Evolutionary conservation across 2,329 filamentous ascomycete species (phyloP).

Genomic region (Hypomyces rosellus): DNA sequence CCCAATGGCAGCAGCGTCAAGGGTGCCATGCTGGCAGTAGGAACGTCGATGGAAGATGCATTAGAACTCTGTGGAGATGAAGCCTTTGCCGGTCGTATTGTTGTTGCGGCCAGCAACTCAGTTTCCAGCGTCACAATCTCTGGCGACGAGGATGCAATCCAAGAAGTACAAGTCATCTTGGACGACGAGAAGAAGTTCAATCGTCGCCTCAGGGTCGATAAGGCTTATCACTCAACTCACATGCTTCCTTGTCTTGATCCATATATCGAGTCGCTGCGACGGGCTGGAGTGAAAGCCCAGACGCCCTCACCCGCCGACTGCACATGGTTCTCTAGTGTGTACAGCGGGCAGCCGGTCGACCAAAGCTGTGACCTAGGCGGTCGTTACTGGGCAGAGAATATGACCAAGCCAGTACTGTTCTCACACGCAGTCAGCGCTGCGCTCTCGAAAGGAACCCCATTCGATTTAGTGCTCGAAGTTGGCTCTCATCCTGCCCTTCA

Average conservation of each 20-base stretch:
- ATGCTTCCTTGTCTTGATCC: constrained; percentile 26
- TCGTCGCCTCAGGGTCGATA: constrained; percentile 34
- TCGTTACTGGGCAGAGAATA: constrained; percentile 13
- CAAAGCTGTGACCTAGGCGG: neutral
- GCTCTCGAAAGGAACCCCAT: constrained; percentile 10
- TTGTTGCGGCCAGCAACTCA: constrained; percentile 19
- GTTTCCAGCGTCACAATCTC: constrained; percentile 20
- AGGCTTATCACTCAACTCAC: constrained; percentile 44
- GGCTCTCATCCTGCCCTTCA: neutral
- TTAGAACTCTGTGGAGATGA: neutral
- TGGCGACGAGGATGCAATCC: constrained; percentile 23
- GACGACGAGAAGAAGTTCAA: constrained; percentile 25
- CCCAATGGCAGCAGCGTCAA: too few species aligned
- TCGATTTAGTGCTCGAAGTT: constrained; percentile 4
- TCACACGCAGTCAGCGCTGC: constrained; percentile 13
- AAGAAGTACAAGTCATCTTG: constrained; percentile 17
- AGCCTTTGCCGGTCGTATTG: constrained; percentile 6
- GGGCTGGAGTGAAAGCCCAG: neutral
- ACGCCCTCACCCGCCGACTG: constrained; percentile 6
- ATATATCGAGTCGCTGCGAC: neutral
- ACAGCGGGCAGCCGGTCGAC: constrained; percentile 7
- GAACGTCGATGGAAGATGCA: constrained; percentile 14
- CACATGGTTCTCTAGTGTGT: constrained; percentile 9
- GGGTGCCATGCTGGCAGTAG: constrained; percentile 3
- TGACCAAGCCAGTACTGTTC: constrained; percentile 19